Evolutionary conservation across 2,329 filamentous ascomycete genomes (phyloP).

Genomic region (Boeremia lycopersici): DNA sequence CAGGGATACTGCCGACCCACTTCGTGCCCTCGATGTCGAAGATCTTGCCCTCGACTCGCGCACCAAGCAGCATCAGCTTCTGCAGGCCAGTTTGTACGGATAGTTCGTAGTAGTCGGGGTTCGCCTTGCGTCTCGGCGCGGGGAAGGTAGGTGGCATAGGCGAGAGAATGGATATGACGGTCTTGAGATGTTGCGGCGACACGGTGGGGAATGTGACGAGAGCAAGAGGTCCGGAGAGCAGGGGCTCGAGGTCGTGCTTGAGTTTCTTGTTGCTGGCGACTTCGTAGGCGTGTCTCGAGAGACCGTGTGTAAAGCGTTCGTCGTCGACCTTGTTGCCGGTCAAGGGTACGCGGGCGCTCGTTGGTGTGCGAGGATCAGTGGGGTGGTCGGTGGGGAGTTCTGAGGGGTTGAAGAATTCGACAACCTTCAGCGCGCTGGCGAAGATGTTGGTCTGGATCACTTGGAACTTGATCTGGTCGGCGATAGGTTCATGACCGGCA

Average conservation of each 20-base stretch:
- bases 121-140: slow-evolving; percentile 75
- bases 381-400: slow-evolving; percentile 28
- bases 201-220: slow-evolving; percentile 81
- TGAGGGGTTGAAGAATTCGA: slow-evolving; percentile 72
- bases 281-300: slow-evolving; percentile 62
- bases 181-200: slow-evolving; percentile 81
- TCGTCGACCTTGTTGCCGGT: slow-evolving; percentile 51
- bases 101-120: slow-evolving; percentile 80
- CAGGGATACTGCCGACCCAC: slow-evolving; percentile 78
- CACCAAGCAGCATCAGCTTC: slow-evolving; percentile 86
- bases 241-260: slow-evolving; percentile 69
- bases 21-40: slow-evolving; percentile 76
- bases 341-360: slow-evolving; percentile 42
- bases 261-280: slow-evolving; percentile 57
- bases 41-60: slow-evolving; percentile 81
- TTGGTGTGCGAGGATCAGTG: slow-evolving; percentile 41
- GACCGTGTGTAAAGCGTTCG: slow-evolving; percentile 62
- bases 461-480: slow-evolving; percentile 73
- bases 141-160: slow-evolving; percentile 74
- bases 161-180: slow-evolving; percentile 77
- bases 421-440: slow-evolving; percentile 79
- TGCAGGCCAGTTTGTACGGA: slow-evolving; percentile 79
- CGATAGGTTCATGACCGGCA: slow-evolving; percentile 57
- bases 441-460: slow-evolving; percentile 91
- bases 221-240: slow-evolving; percentile 82